A percentile compares a stretch with the other conserved stretches of the same genome.
Conservation (phyloP, 352 stramenopile species). For the Phytophthora brassicae region DNA sequence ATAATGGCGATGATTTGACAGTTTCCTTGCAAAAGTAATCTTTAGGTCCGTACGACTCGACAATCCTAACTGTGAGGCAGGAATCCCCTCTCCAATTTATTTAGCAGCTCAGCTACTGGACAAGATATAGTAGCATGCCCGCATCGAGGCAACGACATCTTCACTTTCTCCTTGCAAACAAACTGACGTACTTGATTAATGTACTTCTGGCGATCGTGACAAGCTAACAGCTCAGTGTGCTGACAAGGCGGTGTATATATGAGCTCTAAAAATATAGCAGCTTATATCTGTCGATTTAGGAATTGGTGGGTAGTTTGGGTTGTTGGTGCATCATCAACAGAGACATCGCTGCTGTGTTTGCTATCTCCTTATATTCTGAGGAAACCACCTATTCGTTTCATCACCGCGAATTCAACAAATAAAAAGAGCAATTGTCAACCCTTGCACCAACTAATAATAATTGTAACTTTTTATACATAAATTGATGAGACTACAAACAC, state of each 20-base stretch:
- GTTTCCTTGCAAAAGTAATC: slow-evolving; percentile 66
- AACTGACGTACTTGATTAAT: slow-evolving; percentile 29
- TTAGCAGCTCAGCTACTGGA: slow-evolving; percentile 42
- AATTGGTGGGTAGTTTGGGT: no score
- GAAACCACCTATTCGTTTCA: no score
- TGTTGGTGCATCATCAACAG: no score
- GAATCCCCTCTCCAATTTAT: slow-evolving; percentile 47
- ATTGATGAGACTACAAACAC: no score
- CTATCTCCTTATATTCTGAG: no score
- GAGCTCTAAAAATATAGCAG: no score
- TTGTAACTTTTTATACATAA: no score
- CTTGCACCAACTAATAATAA: no score
- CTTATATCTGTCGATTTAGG: no score
- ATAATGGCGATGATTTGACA: slow-evolving; percentile 54
- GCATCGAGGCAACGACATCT: slow-evolving; percentile 59
- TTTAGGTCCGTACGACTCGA: slow-evolving; percentile 62
- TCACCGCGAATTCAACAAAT: no score
- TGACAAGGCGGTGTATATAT: slow-evolving; percentile 61
- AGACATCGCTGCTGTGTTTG: no score
- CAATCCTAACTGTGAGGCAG: slow-evolving; percentile 37
- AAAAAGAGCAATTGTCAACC: no score
- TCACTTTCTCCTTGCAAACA: slow-evolving; percentile 58
- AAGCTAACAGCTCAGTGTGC: slow-evolving; percentile 62
- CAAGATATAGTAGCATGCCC: slow-evolving; percentile 58
- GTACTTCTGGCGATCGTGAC: slow-evolving; percentile 53